Evolutionary conservation across 169 alveolate genomes (phyloP), one percentile per base, ranked within the genome.

Genomic region (Plasmodium vivax): DNA sequence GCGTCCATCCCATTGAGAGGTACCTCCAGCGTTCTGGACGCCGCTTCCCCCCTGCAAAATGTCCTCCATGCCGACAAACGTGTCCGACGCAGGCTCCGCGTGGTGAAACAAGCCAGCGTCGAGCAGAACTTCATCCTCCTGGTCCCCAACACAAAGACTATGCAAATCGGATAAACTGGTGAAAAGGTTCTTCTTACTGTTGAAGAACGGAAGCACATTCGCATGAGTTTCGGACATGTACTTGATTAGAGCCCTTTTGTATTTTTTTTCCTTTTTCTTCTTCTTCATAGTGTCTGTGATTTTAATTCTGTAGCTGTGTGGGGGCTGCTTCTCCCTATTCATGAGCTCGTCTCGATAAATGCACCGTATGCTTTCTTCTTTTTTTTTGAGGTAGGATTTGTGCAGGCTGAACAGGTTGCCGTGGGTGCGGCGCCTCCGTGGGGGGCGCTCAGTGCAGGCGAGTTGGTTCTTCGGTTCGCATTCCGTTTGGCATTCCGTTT

Each of bases 341-440:
- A 43, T 45, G 9, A 54, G 16, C 30, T 58, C 62, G 36, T 62
- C 82, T 23, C 47, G 58, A 62, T 88, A 88, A 8, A 88, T n/a
- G 68, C 14, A 47, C 27, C 82, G 80, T 41, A 88, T 23, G 7
- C 32, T n/a, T 10, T 43, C 82, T 58, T 88, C 88, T 62, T 58
- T 88, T 68, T 68, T 88, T 88, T 88, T 88, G 51, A 88, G 43
- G 82, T 56, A 88, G 47, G 47, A 56, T 30, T 88, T 88, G 82
- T 88, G 94, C 10, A 88, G 47, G 51, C 72, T 79, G 32, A 88
- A 80, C 14, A 88, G 7, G 47, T 79, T 88, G 14, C 58, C 47
- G 34, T 36, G 16, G 23, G 62, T 16, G 12, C 62, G 23, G 62
- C 62, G 62, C 12, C 27, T 51, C 12, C 1, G 19, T 16, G 23